Evolutionary conservation across 495 filamentous ascomycete genomes (phyloP).

Genomic region (Aspergillus kassunensis): DNA sequence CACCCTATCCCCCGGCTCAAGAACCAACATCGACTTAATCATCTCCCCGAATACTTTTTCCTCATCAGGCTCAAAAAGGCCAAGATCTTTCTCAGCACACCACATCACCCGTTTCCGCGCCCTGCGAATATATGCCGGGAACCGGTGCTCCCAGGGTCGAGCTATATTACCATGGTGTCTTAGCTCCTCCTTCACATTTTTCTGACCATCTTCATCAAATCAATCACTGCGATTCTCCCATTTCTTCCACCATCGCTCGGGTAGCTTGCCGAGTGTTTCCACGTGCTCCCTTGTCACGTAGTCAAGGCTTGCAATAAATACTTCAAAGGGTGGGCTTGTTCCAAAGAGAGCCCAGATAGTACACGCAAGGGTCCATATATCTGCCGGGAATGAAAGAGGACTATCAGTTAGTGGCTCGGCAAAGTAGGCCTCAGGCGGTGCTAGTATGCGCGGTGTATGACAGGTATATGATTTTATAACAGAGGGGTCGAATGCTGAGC

Average conservation of each 20-base stretch:
- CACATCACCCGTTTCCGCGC: no score
- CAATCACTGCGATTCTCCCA: conserved; percentile 3
- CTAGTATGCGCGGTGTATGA: neutral
- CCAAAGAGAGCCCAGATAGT: conserved; percentile 26
- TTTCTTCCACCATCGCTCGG: conserved; percentile 26
- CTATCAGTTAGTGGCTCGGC: conserved; percentile 6
- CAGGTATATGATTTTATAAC: neutral
- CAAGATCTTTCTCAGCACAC: conserved; percentile 4
- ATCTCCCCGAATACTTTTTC: conserved; percentile 20
- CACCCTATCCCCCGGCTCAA: conserved; percentile 19
- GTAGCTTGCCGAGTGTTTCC: conserved; percentile 22
- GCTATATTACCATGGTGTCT: conserved; percentile 1
- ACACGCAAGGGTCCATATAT: conserved; percentile 36
- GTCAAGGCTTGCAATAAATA: neutral
- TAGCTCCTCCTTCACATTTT: conserved; percentile 11
- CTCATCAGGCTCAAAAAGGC: conserved; percentile 14
- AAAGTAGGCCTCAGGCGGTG: conserved; percentile 3
- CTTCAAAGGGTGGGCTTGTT: conserved; percentile 12
- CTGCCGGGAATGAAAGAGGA: conserved; percentile 30
- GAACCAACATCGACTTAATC: conserved; percentile 25
- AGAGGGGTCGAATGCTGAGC: neutral
- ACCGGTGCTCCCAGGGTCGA: conserved; percentile 15
- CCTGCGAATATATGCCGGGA: conserved; percentile 7
- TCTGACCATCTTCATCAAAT: conserved; percentile 12
- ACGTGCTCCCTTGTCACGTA: conserved; percentile 2